Percentiles rank a stretch among this genome's conserved stretches.
These are phyloP conservation scores for Fraxinus excelsior DNA, from an alignment of 257 asterid species.

Conservation along the genomic window DNA sequence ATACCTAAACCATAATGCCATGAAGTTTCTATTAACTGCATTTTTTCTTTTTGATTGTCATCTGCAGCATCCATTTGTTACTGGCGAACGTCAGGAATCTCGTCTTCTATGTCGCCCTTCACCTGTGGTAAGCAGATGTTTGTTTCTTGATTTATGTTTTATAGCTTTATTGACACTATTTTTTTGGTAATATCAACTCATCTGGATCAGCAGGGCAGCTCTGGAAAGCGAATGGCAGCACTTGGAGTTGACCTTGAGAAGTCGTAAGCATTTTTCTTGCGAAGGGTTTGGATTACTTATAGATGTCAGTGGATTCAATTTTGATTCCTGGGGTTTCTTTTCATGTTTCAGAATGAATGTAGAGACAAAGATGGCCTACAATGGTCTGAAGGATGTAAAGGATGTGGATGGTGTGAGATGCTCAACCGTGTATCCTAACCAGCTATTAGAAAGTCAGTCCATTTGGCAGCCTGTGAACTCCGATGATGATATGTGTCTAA, in stretches of 20 bases:
- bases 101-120: constrained; percentile 57
- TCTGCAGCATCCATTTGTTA: constrained; percentile 94
- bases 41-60: constrained; percentile 29
- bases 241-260: constrained; percentile 55
- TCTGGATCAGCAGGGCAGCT: constrained; percentile 56
- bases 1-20: background rate
- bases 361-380: constrained; percentile 57
- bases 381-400: constrained; percentile 65
- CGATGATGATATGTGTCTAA: constrained; percentile 90
- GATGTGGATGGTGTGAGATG: constrained; percentile 48
- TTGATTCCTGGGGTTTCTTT: constrained; percentile 18
- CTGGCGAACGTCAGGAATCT: constrained; percentile 69
- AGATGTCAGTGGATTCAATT: constrained; percentile 15
- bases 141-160: constrained; percentile 18
- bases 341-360: constrained; percentile 60
- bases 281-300: constrained; percentile 12
- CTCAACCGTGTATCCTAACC: constrained; percentile 56
- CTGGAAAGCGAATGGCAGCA: constrained; percentile 51
- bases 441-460: constrained; percentile 51
- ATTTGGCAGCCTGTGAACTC: constrained; percentile 69
- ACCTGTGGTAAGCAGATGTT: constrained; percentile 52
- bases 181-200: constrained; percentile 18
- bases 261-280: constrained; percentile 54
- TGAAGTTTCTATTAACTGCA: constrained; percentile 1
- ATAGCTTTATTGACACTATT: constrained; percentile 9